Conservation (phyloP, 805 yeast species). For the Candida broadrunensis region DNA sequence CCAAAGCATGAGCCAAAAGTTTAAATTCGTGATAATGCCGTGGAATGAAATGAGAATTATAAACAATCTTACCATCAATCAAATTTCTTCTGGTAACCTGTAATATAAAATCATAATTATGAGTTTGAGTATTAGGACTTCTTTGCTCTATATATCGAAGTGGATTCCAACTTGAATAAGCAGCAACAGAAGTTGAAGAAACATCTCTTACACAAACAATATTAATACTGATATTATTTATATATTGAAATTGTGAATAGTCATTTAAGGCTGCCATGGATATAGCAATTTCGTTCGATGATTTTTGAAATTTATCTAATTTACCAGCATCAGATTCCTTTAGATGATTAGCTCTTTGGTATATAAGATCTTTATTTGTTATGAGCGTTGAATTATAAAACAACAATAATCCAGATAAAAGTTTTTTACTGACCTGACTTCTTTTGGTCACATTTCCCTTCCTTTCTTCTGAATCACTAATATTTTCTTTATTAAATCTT, state of each 20-base stretch:
- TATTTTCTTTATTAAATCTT: conserved; percentile 66
- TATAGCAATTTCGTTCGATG: neutral
- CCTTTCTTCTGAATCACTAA: conserved; percentile 73
- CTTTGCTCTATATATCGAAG: neutral
- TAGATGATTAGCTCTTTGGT: conserved; percentile 34
- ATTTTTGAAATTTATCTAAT: conserved; percentile 25
- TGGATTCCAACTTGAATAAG: neutral
- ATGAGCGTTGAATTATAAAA: conserved; percentile 75
- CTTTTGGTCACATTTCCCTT: conserved; percentile 65
- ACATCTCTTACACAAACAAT: conserved; percentile 60
- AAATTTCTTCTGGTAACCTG: conserved; percentile 33
- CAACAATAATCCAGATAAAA: conserved; percentile 61
- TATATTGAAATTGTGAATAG: conserved; percentile 28
- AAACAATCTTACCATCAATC: conserved; percentile 9
- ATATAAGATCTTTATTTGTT: conserved; percentile 53
- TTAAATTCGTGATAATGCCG: conserved; percentile 70
- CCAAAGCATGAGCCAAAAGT: conserved; percentile 50
- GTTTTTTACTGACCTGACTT: conserved; percentile 55
- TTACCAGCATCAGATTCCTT: conserved; percentile 36
- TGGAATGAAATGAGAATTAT: conserved; percentile 44
- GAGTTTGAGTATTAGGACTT: conserved; percentile 7
- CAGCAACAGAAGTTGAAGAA: neutral
- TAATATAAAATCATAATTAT: conserved; percentile 47
- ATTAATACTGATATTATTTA: conserved; percentile 62
- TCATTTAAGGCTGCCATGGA: conserved; percentile 6